Conservation (phyloP, 208 protist species). For the Strigomonas oncopelti region DNA sequence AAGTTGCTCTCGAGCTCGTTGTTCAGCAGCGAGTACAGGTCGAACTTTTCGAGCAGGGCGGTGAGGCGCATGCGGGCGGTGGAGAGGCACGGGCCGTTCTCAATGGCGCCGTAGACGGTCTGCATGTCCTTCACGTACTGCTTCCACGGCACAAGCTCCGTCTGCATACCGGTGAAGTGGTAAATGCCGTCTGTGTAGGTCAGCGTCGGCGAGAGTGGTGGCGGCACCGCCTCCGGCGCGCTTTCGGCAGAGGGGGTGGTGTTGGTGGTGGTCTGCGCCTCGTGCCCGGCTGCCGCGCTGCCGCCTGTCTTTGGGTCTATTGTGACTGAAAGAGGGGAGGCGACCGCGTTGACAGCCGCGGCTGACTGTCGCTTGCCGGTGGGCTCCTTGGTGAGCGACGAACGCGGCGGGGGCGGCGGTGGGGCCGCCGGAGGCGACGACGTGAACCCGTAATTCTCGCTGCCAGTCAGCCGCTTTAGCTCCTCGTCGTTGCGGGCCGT, state of each 20-base stretch:
- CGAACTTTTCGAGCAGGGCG: conserved; percentile 74
- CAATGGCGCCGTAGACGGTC: conserved; percentile 65
- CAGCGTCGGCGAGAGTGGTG: conserved; percentile 16
- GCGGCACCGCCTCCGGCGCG: not conserved
- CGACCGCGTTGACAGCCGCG: too few species aligned
- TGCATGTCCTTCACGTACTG: conserved; percentile 68
- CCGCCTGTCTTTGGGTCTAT: too few species aligned
- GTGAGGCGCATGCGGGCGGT: conserved; percentile 71
- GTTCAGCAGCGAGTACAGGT: conserved; percentile 81
- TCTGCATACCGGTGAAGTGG: conserved; percentile 55
- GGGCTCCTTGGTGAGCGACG: not conserved
- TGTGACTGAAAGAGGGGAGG: too few species aligned
- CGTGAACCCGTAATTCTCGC: not conserved
- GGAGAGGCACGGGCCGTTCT: conserved; percentile 84
- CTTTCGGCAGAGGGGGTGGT: not conserved
- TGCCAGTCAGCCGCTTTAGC: not conserved
- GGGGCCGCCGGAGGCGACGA: not conserved
- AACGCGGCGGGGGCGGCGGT: not conserved
- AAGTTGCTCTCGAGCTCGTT: conserved; percentile 50
- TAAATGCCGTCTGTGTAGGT: conserved; percentile 48
- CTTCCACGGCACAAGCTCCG: conserved; percentile 65
- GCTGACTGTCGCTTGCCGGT: not conserved
- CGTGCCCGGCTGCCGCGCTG: too few species aligned
- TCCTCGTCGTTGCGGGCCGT: conserved; percentile 2
- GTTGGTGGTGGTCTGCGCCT: too few species aligned